Evolutionary conservation across 2,329 filamentous ascomycete species (phyloP).

Genomic region (Botryotinia convoluta): DNA sequence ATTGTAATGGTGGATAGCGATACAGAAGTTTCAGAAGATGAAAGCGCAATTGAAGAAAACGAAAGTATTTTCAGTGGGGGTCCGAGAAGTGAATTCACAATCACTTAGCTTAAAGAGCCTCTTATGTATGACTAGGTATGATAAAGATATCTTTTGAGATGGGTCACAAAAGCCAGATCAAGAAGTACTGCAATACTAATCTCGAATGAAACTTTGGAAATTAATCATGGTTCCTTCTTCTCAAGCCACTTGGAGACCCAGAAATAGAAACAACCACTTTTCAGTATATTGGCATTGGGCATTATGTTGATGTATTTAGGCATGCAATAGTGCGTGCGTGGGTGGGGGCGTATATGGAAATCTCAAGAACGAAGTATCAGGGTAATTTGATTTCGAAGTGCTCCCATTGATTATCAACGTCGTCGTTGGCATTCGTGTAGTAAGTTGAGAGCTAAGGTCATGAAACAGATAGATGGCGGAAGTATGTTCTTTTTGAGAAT

Average conservation of each 20-base stretch:
- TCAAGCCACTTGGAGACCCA: background rate
- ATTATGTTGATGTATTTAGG: background rate
- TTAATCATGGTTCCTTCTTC: background rate
- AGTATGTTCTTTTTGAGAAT: background rate
- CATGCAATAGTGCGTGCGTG: background rate
- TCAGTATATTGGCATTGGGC: background rate
- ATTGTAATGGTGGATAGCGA: conserved; percentile 28
- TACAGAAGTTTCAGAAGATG: conserved; percentile 21
- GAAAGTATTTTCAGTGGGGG: background rate
- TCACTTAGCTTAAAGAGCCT: background rate
- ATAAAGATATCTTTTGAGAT: background rate
- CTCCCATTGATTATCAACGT: background rate
- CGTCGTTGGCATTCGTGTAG: background rate
- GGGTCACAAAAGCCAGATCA: background rate
- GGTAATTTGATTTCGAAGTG: background rate
- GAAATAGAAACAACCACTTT: background rate
- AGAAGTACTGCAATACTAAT: background rate
- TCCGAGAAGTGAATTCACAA: background rate
- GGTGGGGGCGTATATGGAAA: background rate
- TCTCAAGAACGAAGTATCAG: background rate
- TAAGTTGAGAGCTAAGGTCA: background rate
- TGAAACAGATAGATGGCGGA: background rate
- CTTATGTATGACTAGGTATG: background rate
- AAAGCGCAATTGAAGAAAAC: background rate
- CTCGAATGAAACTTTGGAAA: background rate